Evolutionary conservation across 1,139 yeast genomes (phyloP).

Genomic region (Pichia kudriavzevii): DNA sequence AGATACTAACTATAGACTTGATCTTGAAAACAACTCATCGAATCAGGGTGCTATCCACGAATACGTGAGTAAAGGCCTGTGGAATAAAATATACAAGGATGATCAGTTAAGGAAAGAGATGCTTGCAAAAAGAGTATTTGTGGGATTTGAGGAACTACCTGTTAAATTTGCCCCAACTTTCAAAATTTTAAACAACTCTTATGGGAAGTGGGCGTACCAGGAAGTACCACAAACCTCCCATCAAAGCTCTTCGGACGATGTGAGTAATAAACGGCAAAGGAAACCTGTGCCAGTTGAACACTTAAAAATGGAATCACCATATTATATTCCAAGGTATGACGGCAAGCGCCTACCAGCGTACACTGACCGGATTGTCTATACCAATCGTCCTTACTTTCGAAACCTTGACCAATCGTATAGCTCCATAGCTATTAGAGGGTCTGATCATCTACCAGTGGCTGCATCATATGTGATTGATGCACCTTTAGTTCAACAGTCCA

Average conservation of each 20-base stretch:
- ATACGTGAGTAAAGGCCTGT: constrained; percentile 18
- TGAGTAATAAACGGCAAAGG: constrained; percentile 2
- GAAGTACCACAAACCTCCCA: constrained; percentile 4
- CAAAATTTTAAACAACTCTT: constrained; percentile 41
- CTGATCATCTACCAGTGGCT: constrained; percentile 74
- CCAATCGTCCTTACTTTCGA: constrained; percentile 31
- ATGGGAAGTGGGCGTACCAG: constrained; percentile 7
- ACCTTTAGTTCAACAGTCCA: constrained; percentile 38
- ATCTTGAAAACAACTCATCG: constrained; percentile 19
- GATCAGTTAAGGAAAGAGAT: constrained; percentile 56
- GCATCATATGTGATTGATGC: constrained; percentile 43
- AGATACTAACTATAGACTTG: constrained; percentile 62
- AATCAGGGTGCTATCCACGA: constrained; percentile 8
- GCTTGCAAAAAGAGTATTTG: constrained; percentile 45
- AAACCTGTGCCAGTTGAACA: constrained; percentile 6
- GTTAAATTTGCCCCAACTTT: constrained; percentile 72
- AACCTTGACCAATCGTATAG: constrained; percentile 34
- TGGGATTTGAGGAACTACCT: constrained; percentile 56
- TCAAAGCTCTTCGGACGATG: background rate
- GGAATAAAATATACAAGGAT: constrained; percentile 39
- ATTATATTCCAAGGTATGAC: constrained; percentile 35
- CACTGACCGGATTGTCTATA: constrained; percentile 60
- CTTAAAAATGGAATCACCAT: constrained; percentile 25
- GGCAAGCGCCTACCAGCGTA: constrained; percentile 65
- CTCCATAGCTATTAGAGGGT: constrained; percentile 36